Evolutionary conservation across 1,139 yeast genomes (phyloP).

Genomic region (Pichia sp.): DNA sequence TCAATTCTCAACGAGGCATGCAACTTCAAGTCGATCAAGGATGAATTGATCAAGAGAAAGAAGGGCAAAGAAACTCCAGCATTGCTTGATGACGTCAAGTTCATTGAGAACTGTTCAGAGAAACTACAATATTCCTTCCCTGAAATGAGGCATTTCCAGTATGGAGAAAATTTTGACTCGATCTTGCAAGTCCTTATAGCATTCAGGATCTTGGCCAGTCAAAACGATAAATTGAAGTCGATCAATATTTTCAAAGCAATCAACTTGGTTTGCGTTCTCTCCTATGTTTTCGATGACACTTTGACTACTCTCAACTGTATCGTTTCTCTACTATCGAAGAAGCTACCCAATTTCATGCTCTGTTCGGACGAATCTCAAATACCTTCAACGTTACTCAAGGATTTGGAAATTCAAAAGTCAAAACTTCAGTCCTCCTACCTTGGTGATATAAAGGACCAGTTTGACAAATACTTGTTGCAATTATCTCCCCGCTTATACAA

Average conservation of each 20-base stretch:
- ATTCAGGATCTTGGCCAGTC: conserved; percentile 20
- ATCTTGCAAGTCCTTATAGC: conserved; percentile 26
- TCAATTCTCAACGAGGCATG: conserved; percentile 25
- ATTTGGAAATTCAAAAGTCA: conserved; percentile 14
- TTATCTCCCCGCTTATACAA: conserved; percentile 44
- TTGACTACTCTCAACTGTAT: conserved; percentile 44
- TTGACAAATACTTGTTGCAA: conserved; percentile 43
- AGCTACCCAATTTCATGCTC: conserved; percentile 34
- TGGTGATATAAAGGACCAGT: conserved; percentile 36
- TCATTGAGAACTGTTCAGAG: conserved; percentile 23
- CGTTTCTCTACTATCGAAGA: conserved; percentile 39
- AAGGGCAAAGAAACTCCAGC: conserved; percentile 16
- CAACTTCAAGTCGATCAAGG: conserved; percentile 25
- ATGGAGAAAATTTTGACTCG: conserved; percentile 30
- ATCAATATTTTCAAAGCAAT: conserved; percentile 19
- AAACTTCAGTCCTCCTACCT: conserved; percentile 19
- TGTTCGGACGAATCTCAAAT: conserved; percentile 8
- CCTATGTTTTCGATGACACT: conserved; percentile 25
- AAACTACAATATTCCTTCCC: conserved; percentile 28
- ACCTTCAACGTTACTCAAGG: conserved; percentile 13
- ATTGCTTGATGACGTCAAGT: conserved; percentile 21
- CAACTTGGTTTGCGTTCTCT: conserved; percentile 27
- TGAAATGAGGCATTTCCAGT: conserved; percentile 28
- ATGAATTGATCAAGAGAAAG: conserved; percentile 17
- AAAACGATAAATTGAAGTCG: conserved; percentile 13